These are phyloP conservation scores for Telfairia occidentalis DNA, from an alignment of 331 rosid species.

Conservation along the genomic window DNA sequence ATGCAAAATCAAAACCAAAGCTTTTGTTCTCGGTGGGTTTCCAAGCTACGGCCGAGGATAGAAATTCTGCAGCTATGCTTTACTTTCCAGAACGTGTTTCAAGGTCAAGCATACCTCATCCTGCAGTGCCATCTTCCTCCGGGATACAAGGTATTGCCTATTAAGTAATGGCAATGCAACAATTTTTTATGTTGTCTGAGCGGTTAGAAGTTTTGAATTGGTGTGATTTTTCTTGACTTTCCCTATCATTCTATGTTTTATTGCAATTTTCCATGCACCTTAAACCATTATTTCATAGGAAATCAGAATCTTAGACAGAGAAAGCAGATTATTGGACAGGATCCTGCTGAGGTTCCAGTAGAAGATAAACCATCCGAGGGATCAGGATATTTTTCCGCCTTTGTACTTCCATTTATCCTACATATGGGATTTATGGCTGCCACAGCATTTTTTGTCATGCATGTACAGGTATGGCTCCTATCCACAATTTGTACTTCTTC, in stretches of 20 bases:
- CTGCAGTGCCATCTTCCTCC: conserved; percentile 26
- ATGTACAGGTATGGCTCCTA: conserved; percentile 66
- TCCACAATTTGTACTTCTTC: not conserved
- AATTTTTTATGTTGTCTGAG: not conserved
- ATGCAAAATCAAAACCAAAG: conserved; percentile 59
- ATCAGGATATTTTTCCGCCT: conserved; percentile 47
- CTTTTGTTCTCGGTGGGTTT: conserved; percentile 63
- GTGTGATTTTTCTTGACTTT: not conserved
- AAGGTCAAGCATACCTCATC: conserved; percentile 21
- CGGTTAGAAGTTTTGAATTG: not conserved
- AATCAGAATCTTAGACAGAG: conserved; percentile 34
- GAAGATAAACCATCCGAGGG: conserved; percentile 22
- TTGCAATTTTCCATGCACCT: not conserved
- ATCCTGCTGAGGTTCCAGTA: conserved; percentile 13
- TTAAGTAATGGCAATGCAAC: not conserved
- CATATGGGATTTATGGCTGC: conserved; percentile 78
- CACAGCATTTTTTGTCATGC: conserved; percentile 71
- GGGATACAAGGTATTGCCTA: conserved; percentile 34
- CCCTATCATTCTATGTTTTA: not conserved
- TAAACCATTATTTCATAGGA: conserved; percentile 30
- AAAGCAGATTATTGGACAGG: conserved; percentile 27
- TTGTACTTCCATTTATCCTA: conserved; percentile 65
- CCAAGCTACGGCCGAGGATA: conserved; percentile 37
- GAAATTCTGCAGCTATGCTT: conserved; percentile 34
- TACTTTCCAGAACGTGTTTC: conserved; percentile 19